These are phyloP conservation scores for Corymbia maculata DNA, from an alignment of 345 rosid genomes.

Conservation along the genomic window DNA sequence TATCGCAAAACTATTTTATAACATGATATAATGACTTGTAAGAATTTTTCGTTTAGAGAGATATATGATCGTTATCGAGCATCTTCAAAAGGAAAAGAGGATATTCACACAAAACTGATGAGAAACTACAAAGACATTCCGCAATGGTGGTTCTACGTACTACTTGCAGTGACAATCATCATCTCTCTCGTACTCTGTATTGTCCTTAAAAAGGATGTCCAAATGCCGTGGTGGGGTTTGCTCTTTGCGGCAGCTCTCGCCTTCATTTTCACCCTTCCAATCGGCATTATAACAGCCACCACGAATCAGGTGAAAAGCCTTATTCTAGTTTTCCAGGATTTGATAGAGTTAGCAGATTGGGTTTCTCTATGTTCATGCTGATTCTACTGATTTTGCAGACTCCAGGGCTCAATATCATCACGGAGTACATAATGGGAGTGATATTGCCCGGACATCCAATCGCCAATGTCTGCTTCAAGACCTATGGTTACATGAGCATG, in stretches of 20 bases:
- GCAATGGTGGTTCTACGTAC: slow-evolving; percentile 2
- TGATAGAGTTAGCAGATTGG: neutral
- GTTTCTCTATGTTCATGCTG: neutral
- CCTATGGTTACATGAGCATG: slow-evolving; percentile 83
- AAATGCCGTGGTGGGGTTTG: slow-evolving; percentile 11
- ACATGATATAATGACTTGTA: neutral
- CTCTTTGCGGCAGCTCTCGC: slow-evolving; percentile 5
- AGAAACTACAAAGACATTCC: slow-evolving; percentile 3
- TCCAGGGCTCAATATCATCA: slow-evolving; percentile 80
- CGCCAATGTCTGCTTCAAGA: slow-evolving; percentile 89
- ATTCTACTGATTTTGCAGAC: slow-evolving; percentile 30
- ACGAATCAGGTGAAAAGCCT: slow-evolving; percentile 1
- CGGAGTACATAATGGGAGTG: slow-evolving; percentile 78
- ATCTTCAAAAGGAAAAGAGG: neutral
- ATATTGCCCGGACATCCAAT: slow-evolving; percentile 80
- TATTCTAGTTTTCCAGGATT: neutral
- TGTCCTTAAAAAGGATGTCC: slow-evolving; percentile 5
- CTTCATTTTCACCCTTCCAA: slow-evolving; percentile 10
- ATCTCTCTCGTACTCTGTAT: neutral
- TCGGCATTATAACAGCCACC: slow-evolving; percentile 12
- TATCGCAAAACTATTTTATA: neutral
- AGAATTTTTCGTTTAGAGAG: neutral
- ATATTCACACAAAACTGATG: slow-evolving; percentile 2
- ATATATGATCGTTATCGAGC: slow-evolving; percentile 2
- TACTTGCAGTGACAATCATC: neutral